Evolutionary conservation across 1,284 basidiomycete genomes (phyloP), one percentile per base, ranked within the genome.

Genomic region (Trametes sp.): DNA sequence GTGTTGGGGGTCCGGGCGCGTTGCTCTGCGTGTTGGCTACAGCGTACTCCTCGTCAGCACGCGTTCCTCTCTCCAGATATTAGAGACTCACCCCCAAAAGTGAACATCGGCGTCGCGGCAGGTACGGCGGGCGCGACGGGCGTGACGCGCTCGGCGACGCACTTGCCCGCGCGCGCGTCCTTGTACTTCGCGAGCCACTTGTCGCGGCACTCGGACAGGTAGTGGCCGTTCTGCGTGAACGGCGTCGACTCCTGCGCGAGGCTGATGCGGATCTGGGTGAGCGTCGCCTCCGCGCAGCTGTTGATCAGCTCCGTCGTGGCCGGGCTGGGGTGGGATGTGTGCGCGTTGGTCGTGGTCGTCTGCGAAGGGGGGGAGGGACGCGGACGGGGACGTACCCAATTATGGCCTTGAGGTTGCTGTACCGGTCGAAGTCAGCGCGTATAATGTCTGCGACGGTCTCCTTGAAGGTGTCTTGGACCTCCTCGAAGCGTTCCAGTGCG

Each of bases 401-500:
- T 26, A 69, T 59, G 1, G 66, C 54, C 23, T 76, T 69, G 6
- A 79, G 70, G 26, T 64, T 49, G 23, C 46, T 68, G 45, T 76
- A 81, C 6, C 64, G 67, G 1, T 69, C 71, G 52, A 81, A 81
- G 51, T 76, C 68, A 9, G 35, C 49, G n/a, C 63, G 59, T 2
- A 74, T 49, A 2, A 76, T 67, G 1, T 61, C 41, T 24, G 67
- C 49, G 1, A 78, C 49, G 24, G 66, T 31, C 7, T 67, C 52
- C 9, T 72, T 66, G 14, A 81, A 72, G 0, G 63, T 65, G 4
- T 64, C 55, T 61, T 69, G 73, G 6, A 83, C 74, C 23, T 72
- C 70, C 1, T 75, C 64, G 63, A 83, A 78, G 64, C 84, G 85
- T 6, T 50, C 54, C 13, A 74, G 50, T 0, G 78, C 71, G 0